Evolutionary conservation across 2,329 filamentous ascomycete genomes (phyloP), one percentile per base, ranked within the genome.

Genomic region (Exophiala aquamarina): DNA sequence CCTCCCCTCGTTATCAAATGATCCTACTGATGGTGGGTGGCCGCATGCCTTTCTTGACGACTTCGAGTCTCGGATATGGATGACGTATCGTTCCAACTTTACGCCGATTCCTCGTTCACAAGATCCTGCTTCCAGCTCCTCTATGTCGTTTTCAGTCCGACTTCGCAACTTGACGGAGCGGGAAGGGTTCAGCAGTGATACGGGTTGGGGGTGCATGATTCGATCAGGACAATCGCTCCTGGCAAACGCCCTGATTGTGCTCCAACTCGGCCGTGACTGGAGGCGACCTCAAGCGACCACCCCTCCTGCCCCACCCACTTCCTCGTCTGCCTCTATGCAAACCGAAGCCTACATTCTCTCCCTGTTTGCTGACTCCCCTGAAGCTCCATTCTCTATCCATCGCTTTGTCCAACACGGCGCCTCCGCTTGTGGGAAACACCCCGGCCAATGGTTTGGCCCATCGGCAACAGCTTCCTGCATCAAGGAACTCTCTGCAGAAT

Each of bases 121-220:
- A 44, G 86, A 92, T 57, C 83, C 87, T 1, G 83, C 83, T 60
- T 86, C 89, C 11, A 65, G 75, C 1, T 76, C 84, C 3, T 75
- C 82, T 6, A 81, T 97, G 72, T 94, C 89, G 3, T 81, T 97
- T 48, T 76, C 88, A 2, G 92, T 95, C 68, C 84, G 90, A 41
- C 74, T 97, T 58, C 87, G 90, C 61, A 91, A 89, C 61, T 72
- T 97, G 4, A 78, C 82, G 9, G 89, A 95, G 39, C 81, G 88
- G 47, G 77, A 77, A 19, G 90, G 88, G 3, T 98, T 97, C 68
- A 87, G 89, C 9, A 92, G 89, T 2, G 93, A 98, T 66, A 91
- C 89, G 8, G 93, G 93, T 41, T 98, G 94, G 90, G 93, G 93
- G 0, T 98, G 93, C 64, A 98, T 98, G 93, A 97, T 98, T 59